Evolutionary conservation across 1,284 basidiomycete genomes (phyloP).

Genomic region (Trametes versicolor): DNA sequence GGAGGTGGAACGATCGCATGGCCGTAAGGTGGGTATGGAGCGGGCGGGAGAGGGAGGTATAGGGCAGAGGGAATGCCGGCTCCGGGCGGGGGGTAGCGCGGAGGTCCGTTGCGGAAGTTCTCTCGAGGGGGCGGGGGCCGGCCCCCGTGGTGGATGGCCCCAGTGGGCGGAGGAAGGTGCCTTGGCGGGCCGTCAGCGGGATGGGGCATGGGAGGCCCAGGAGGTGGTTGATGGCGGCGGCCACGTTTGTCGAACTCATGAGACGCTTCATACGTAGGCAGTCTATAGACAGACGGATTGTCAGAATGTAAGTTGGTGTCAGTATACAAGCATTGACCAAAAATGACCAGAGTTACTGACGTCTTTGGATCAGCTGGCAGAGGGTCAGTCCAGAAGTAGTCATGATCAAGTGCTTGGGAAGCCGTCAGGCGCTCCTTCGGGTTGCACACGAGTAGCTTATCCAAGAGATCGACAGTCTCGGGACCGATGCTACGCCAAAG

Average conservation of each 20-base stretch:
- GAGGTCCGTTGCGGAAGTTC: constrained; percentile 40
- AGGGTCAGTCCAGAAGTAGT: constrained; percentile 93
- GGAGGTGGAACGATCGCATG: constrained; percentile 25
- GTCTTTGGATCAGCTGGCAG: constrained; percentile 85
- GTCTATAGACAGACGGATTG: constrained; percentile 49
- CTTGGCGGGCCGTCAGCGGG: constrained; percentile 36
- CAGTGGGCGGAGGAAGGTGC: constrained; percentile 35
- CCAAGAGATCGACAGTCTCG: constrained; percentile 91
- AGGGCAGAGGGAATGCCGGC: constrained; percentile 22
- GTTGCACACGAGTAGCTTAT: constrained; percentile 91
- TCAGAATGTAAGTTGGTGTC: constrained; percentile 5
- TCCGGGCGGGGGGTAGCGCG: constrained; percentile 29
- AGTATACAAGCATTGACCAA: neutral
- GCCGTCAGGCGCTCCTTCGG: constrained; percentile 94
- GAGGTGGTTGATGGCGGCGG: constrained; percentile 54
- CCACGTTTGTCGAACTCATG: constrained; percentile 88
- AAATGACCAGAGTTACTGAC: constrained; percentile 54
- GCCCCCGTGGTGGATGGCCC: constrained; percentile 31
- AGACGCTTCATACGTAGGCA: constrained; percentile 82
- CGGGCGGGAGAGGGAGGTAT: constrained; percentile 24
- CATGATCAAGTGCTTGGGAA: constrained; percentile 85
- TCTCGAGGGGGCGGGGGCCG: constrained; percentile 44
- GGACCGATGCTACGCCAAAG: constrained; percentile 57
- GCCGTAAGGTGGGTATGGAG: constrained; percentile 21
- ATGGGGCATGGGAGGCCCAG: constrained; percentile 36